Conservation (phyloP, 164 flowering plant species). For the Liriodendron chinense region DNA sequence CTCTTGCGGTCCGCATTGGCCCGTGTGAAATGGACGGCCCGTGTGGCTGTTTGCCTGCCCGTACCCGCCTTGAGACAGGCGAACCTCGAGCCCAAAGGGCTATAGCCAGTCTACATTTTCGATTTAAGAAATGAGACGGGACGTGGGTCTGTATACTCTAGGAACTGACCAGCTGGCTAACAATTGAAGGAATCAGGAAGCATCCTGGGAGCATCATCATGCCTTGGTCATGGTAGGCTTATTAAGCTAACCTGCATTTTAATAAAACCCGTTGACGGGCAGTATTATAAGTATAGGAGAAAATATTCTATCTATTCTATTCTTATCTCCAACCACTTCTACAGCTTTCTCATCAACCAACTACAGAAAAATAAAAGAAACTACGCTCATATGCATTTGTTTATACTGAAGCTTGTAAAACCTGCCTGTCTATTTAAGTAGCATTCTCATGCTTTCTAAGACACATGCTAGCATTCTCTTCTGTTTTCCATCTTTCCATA, state of each 20-base stretch:
- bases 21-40: not conserved
- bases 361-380: slow-evolving; percentile 20
- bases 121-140: slow-evolving; percentile 18
- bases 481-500: slow-evolving; percentile 21
- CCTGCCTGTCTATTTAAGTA: slow-evolving; percentile 48
- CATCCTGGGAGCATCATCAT: slow-evolving; percentile 65
- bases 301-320: slow-evolving; percentile 26
- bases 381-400: slow-evolving; percentile 8
- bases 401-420: slow-evolving; percentile 18
- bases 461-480: slow-evolving; percentile 50
- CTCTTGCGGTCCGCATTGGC: slow-evolving; percentile 4
- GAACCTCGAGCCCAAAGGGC: slow-evolving; percentile 7
- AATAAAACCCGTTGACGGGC: slow-evolving; percentile 42
- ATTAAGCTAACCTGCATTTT: slow-evolving; percentile 17
- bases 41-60: not conserved
- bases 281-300: slow-evolving; percentile 14
- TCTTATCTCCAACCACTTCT: slow-evolving; percentile 49
- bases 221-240: slow-evolving; percentile 33
- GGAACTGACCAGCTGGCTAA: slow-evolving; percentile 28
- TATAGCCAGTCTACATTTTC: not conserved
- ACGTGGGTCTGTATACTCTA: slow-evolving; percentile 24
- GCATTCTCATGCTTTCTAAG: slow-evolving; percentile 30
- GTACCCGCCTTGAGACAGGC: slow-evolving; percentile 13
- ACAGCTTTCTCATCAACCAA: slow-evolving; percentile 39
- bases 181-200: slow-evolving; percentile 42